Conservation (phyloP, 768 basidiomycete genomes). For the Boletus speciosus region DNA sequence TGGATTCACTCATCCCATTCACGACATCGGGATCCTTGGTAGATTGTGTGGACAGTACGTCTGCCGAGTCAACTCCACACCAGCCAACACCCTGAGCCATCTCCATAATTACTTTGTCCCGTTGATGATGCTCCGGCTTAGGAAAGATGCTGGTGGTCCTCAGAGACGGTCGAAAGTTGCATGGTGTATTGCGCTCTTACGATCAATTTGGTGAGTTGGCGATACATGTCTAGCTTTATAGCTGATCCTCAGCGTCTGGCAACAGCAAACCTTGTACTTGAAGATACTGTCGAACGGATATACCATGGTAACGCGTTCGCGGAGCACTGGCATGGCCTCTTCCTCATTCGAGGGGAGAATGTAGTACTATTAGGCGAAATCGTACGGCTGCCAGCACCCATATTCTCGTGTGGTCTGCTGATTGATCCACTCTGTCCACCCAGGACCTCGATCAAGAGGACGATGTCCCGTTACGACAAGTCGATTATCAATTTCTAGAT, state of each 20-base stretch:
- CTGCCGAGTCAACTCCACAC: conserved; percentile 48
- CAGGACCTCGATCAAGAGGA: conserved; percentile 94
- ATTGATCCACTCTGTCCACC: not conserved
- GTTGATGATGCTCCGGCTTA: conserved; percentile 36
- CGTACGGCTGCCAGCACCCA: conserved; percentile 47
- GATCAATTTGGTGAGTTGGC: conserved; percentile 89
- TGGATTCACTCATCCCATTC: conserved; percentile 98
- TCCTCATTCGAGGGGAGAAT: conserved; percentile 96
- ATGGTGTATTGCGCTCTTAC: conserved; percentile 94
- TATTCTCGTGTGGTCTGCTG: conserved; percentile 1
- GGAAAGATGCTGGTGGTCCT: conserved; percentile 99
- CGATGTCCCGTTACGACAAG: conserved; percentile 73
- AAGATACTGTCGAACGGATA: conserved; percentile 93
- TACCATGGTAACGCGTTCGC: conserved; percentile 86
- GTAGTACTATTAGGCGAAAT: conserved; percentile 97
- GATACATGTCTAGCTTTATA: not conserved
- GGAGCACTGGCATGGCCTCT: conserved; percentile 84
- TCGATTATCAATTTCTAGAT: conserved; percentile 67
- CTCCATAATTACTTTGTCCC: conserved; percentile 38
- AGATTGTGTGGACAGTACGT: conserved; percentile 99
- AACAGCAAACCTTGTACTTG: conserved; percentile 93
- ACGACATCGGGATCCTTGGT: conserved; percentile 98
- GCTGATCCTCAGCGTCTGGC: conserved; percentile 4
- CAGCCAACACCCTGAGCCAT: conserved; percentile 46
- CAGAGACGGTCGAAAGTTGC: conserved; percentile 92